phyloP scores from a whole-genome alignment of 345 rosid genomes.

The Moricandia arvensis region DNA sequence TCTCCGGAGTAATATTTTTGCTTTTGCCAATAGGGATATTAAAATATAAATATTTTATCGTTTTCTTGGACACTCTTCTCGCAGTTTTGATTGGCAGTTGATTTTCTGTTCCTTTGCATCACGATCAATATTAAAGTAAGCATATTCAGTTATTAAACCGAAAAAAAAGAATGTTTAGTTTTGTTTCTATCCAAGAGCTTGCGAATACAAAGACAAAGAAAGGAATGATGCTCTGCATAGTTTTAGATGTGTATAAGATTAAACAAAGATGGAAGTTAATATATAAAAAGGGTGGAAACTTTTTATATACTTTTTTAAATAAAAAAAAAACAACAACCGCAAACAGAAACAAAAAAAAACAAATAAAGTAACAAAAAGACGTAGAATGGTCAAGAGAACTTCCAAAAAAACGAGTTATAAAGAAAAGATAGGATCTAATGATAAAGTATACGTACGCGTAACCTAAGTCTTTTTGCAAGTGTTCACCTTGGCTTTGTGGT shows the following conservation, averaged over 20 bases:
- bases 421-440: background rate
- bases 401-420: background rate
- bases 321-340: no score
- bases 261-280: background rate
- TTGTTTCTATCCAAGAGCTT: conserved; percentile 33
- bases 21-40: conserved; percentile 11
- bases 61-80: conserved; percentile 28
- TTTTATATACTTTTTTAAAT: background rate
- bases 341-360: background rate
- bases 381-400: background rate
- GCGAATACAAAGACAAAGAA: conserved; percentile 30
- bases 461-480: background rate
- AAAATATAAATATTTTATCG: conserved; percentile 14
- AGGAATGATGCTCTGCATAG: conserved; percentile 12
- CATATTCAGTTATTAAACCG: background rate
- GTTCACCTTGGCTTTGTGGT: background rate
- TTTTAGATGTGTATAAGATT: conserved; percentile 10
- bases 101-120: conserved; percentile 30
- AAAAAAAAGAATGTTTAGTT: conserved; percentile 34
- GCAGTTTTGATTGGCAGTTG: conserved; percentile 33
- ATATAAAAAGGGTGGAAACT: background rate
- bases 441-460: background rate
- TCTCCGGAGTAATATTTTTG: conserved; percentile 26
- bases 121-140: conserved; percentile 31
- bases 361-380: background rate